A percentile compares a stretch with the other conserved stretches of the same genome.
Conservation (phyloP, 306 rosid species). For the Quercus ilex region DNA sequence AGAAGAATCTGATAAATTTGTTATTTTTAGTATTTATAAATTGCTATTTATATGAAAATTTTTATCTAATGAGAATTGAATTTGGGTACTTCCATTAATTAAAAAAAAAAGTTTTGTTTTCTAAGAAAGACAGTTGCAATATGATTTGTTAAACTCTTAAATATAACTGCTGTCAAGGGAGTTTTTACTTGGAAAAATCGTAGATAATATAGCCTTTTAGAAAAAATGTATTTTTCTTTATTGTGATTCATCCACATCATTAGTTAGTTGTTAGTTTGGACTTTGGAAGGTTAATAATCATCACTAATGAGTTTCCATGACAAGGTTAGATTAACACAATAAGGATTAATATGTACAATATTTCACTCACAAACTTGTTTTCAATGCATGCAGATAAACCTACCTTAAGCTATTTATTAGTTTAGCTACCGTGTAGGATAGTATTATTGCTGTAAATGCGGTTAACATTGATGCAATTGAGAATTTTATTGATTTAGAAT, state of each 20-base stretch:
- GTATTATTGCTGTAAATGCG: not conserved
- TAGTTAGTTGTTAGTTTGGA: not conserved
- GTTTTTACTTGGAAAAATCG: not conserved
- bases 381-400: not conserved
- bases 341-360: not conserved
- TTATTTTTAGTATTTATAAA: not conserved
- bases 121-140: not conserved
- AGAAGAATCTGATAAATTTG: not conserved
- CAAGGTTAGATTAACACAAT: not conserved
- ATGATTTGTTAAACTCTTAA: not conserved
- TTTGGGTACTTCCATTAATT: not conserved
- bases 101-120: not conserved
- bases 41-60: not conserved
- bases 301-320: not conserved
- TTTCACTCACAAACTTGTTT: not conserved
- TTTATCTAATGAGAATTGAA: not conserved
- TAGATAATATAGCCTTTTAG: not conserved
- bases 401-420: not conserved
- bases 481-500: not conserved
- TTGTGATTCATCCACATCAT: not conserved
- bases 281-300: not conserved
- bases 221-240: not conserved
- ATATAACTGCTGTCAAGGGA: not conserved
- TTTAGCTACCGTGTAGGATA: not conserved
- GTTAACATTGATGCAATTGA: not conserved